phyloP scores from a whole-genome alignment of 495 filamentous ascomycete genomes.

The Aspergillus funiculosus region DNA sequence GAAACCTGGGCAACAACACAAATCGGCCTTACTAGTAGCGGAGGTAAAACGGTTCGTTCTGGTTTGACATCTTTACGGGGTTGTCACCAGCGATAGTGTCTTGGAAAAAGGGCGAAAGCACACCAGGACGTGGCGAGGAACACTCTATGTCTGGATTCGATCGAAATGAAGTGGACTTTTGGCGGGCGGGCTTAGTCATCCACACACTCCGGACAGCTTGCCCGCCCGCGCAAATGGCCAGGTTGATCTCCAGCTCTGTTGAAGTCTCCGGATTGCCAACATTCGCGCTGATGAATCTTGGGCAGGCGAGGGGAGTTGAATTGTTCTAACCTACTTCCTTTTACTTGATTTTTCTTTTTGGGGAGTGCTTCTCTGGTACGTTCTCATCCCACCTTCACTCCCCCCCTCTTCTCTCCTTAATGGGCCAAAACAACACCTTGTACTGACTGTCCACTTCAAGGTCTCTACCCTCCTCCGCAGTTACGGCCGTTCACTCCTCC shows the following conservation, averaged over 20 bases:
- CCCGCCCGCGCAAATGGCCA: constrained; percentile 42
- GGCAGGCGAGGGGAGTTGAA: constrained; percentile 42
- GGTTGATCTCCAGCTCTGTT: constrained; percentile 29
- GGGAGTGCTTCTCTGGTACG: constrained; percentile 30
- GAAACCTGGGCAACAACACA: constrained; percentile 35
- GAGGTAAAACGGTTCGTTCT: constrained; percentile 84
- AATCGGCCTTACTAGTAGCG: constrained; percentile 79
- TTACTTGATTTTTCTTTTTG: constrained; percentile 17
- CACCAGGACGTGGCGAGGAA: constrained; percentile 14
- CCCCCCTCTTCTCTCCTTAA: constrained; percentile 20
- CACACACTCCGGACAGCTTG: constrained; percentile 44
- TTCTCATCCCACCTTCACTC: constrained; percentile 11
- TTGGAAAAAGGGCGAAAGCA: background rate
- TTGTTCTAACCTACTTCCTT: constrained; percentile 26
- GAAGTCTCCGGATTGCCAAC: constrained; percentile 28
- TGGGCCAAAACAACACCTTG: constrained; percentile 34
- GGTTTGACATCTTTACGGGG: constrained; percentile 40
- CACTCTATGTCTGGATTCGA: constrained; percentile 1
- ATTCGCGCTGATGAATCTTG: constrained; percentile 35
- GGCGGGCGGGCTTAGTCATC: constrained; percentile 42
- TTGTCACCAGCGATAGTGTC: background rate
- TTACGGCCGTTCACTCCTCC: constrained; percentile 16
- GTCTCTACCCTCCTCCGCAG: constrained; percentile 27
- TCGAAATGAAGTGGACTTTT: constrained; percentile 25
- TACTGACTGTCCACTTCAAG: constrained; percentile 36